Evolutionary conservation across 1,284 basidiomycete species (phyloP), one percentile per base, ranked within the genome.

Genomic region (Cryptococcus depauperatus): DNA sequence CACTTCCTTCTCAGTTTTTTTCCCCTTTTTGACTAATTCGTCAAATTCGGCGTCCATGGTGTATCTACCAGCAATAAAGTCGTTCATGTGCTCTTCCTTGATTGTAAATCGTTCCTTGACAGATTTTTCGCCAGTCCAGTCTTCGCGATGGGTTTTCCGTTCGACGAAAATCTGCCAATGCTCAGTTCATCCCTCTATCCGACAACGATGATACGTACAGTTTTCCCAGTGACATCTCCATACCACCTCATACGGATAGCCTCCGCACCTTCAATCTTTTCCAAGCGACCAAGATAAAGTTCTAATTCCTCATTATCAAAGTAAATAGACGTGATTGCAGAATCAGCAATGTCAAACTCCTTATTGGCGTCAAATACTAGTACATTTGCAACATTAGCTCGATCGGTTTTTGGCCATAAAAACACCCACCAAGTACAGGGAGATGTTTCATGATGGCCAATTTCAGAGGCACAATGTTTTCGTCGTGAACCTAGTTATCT

Each of bases 81-180:
- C 83, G 65, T 97, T 96, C 59, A 97, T 84, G 48, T 89, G 81
- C 56, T 91, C 83, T 69, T 97, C 93, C 70, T 95, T 93, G 72
- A 98, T 85, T 1, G 90, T 84, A 74, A 98, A 97, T 7, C 93
- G 88, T 25, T 93, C 89, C 73, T 98, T 98, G 66, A 98, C 93
- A 14, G 88, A 93, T 73, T 97, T 98, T 71, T 98, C 93, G 27
- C 93, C 93, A 0, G 95, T 98, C 93, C 95, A 98, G 69, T 98
- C 93, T 72, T 98, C 93, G 43, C 92, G 80, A 66, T 98, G 93
- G 0, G 95, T 98, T 73, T 98, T 98, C 49, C 95, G 87, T 75
- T 98, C 93, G 35, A 98, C 90, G 61, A 96, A 98, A 52, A 98
- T 92, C 82, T 89, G 61, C 16, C 35, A 21, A 28, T 18, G 16